phyloP scores from a whole-genome alignment of 208 protist species.

The Strigomonas culicis region DNA sequence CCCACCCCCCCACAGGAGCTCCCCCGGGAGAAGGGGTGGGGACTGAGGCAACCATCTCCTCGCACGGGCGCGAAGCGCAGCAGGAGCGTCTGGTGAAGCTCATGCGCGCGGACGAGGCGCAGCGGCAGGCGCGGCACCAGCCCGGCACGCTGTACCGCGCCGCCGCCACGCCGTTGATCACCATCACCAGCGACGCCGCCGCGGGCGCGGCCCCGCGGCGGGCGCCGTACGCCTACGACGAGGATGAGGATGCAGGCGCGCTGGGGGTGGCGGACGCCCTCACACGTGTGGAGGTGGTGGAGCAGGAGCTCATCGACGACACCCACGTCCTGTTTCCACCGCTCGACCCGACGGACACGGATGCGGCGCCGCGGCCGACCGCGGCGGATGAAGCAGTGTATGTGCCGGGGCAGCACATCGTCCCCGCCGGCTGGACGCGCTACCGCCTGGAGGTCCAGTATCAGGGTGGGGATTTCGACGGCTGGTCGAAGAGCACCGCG shows the following conservation, averaged over 20 bases:
- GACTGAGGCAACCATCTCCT: neutral
- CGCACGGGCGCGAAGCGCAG: too few relatives aligned
- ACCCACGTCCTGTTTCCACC: constrained; percentile 69
- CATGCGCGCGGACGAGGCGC: neutral
- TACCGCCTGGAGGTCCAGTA: constrained; percentile 91
- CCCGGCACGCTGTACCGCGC: neutral
- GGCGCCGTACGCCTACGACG: neutral
- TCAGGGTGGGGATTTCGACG: constrained; percentile 81
- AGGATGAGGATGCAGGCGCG: neutral
- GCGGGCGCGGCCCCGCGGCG: too few relatives aligned
- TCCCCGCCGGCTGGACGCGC: constrained; percentile 72
- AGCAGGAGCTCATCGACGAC: constrained; percentile 83
- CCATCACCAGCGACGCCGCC: neutral
- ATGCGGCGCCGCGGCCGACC: neutral
- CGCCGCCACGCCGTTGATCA: too few relatives aligned
- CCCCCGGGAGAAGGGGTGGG: neutral
- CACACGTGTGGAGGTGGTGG: constrained; percentile 29
- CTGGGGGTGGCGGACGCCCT: neutral
- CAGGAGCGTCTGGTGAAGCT: neutral
- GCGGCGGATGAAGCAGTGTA: constrained; percentile 28
- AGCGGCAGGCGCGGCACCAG: neutral
- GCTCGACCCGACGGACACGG: neutral
- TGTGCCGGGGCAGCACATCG: constrained; percentile 79
- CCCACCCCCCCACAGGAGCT: too few relatives aligned
- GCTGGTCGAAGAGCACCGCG: constrained; percentile 75